A percentile compares a stretch with the other conserved stretches of the same genome.
Evolutionary conservation across 306 rosid species (phyloP).

Genomic region (Prunus fruticosa): DNA sequence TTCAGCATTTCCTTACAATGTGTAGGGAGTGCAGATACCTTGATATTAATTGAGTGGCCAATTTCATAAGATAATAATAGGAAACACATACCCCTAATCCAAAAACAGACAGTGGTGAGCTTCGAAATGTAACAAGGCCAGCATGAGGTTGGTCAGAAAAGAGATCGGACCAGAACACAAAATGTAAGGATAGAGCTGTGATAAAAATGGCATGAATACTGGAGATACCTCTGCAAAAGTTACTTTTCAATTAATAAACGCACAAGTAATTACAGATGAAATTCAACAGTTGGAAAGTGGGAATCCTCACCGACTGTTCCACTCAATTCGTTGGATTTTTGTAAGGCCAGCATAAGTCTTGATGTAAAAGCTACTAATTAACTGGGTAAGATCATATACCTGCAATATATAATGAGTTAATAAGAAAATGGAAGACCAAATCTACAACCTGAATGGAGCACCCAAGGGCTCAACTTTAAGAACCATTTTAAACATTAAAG

Average conservation of each 20-base stretch:
- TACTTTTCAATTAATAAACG: constrained; percentile 16
- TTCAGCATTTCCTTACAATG: background rate
- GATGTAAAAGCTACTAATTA: constrained; percentile 44
- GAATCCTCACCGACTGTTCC: constrained; percentile 53
- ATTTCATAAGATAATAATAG: background rate
- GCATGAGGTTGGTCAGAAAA: constrained; percentile 52
- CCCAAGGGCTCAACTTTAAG: background rate
- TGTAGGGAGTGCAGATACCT: background rate
- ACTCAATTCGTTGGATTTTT: constrained; percentile 55
- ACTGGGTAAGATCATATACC: constrained; percentile 55
- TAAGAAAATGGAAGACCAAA: background rate
- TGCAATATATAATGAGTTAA: constrained; percentile 19
- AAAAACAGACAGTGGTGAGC: constrained; percentile 46
- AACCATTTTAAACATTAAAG: background rate
- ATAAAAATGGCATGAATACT: constrained; percentile 58
- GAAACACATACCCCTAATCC: constrained; percentile 46
- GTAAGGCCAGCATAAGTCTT: constrained; percentile 54
- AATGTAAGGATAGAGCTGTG: constrained; percentile 45
- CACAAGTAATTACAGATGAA: background rate
- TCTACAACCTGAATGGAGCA: background rate
- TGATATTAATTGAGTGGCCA: background rate
- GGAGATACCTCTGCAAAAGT: constrained; percentile 53
- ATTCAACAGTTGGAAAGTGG: background rate
- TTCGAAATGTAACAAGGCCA: constrained; percentile 49
- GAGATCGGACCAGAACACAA: constrained; percentile 65